phyloP scores from a whole-genome alignment of 345 rosid genomes.

The Eucalyptus regnans region DNA sequence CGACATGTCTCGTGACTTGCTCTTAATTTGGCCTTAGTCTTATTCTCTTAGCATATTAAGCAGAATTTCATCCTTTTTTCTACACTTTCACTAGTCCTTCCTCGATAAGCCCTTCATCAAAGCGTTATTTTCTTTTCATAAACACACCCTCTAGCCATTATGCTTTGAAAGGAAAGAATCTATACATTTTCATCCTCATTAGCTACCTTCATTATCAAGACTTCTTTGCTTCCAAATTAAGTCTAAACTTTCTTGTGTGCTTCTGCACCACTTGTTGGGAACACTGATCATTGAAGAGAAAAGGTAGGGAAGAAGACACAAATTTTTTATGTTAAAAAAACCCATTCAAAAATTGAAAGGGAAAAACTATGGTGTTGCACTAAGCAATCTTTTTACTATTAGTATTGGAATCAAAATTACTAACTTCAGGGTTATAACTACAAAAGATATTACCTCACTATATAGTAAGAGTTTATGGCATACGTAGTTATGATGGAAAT shows the following conservation, averaged over 20 bases:
- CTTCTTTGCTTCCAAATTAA: background rate
- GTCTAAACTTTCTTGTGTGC: background rate
- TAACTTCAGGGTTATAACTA: background rate
- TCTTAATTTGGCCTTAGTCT: background rate
- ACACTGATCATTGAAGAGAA: background rate
- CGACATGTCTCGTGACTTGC: background rate
- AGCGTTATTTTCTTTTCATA: background rate
- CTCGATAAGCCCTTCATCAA: background rate
- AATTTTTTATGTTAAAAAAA: no score
- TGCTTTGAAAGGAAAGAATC: background rate
- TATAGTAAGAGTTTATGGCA: background rate
- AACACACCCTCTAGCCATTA: background rate
- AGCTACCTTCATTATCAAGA: background rate
- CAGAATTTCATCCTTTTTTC: no score
- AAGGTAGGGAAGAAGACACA: background rate
- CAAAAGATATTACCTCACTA: background rate
- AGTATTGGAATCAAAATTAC: background rate
- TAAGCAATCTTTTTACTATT: no score
- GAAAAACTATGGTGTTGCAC: background rate
- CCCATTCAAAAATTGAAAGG: background rate
- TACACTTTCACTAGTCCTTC: background rate
- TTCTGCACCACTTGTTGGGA: background rate
- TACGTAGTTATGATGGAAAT: background rate
- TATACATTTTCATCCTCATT: background rate
- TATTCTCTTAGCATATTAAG: background rate